Conservation (phyloP, 1,284 basidiomycete genomes). For the Ceratobasidium sp. region DNA sequence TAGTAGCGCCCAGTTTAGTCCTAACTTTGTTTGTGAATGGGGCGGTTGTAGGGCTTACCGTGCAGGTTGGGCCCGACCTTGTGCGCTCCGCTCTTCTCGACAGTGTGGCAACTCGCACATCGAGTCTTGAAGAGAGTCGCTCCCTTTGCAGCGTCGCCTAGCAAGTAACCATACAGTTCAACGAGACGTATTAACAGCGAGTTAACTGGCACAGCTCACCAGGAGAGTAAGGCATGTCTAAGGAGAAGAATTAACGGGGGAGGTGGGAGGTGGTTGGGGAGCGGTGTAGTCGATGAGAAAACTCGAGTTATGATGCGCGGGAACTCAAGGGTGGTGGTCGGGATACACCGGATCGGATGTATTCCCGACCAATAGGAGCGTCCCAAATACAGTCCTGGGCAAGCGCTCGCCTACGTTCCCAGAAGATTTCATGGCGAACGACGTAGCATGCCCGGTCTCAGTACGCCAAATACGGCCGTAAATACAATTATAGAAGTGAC, state of each 20-base stretch:
- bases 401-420: not conserved
- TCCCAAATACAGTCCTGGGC: not conserved
- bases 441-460: not conserved
- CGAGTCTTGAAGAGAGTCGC: conserved; percentile 95
- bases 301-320: conserved; percentile 38
- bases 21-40: conserved; percentile 25
- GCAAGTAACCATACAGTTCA: conserved; percentile 15
- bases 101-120: conserved; percentile 97
- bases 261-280: conserved; percentile 10
- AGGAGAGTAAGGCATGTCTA: conserved; percentile 60
- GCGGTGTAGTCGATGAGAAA: conserved; percentile 18
- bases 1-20: conserved; percentile 30
- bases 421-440: not conserved
- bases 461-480: conserved; percentile 4
- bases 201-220: conserved; percentile 52
- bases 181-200: not conserved
- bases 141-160: conserved; percentile 90
- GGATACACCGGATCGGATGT: conserved; percentile 29
- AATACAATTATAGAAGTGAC: not conserved
- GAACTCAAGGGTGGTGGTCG: conserved; percentile 23
- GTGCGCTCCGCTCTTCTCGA: conserved; percentile 83
- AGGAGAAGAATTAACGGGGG: conserved; percentile 11
- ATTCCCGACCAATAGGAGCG: conserved; percentile 30
- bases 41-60: conserved; percentile 65
- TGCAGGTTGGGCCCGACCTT: conserved; percentile 96